phyloP scores from a whole-genome alignment of 2,329 filamentous ascomycete genomes.

The Xylaria sp. region DNA sequence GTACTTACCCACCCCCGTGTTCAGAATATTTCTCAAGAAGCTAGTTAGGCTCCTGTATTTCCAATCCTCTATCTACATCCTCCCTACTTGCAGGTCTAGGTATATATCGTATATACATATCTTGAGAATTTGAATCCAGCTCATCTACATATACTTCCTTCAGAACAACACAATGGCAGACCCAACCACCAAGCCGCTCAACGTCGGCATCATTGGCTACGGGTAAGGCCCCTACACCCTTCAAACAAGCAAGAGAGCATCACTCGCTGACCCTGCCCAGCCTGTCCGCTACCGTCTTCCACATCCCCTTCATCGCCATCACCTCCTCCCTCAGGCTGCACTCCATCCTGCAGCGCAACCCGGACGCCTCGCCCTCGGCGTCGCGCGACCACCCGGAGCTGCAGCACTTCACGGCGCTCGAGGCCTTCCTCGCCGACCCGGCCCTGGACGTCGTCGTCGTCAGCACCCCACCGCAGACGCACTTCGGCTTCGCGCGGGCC shows the following conservation, averaged over 20 bases:
- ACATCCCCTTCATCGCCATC: constrained; percentile 75
- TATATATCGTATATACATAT: too few relatives aligned
- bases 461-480: constrained; percentile 71
- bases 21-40: background rate
- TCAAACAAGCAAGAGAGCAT: constrained; percentile 2
- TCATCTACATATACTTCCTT: background rate
- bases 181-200: constrained; percentile 43
- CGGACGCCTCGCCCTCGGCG: constrained; percentile 66
- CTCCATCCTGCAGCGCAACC: constrained; percentile 75
- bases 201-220: constrained; percentile 56
- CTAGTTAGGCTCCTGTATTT: too few relatives aligned
- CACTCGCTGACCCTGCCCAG: constrained; percentile 37
- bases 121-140: background rate
- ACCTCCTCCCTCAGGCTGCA: constrained; percentile 69
- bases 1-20: background rate
- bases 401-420: constrained; percentile 65
- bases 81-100: background rate
- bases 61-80: background rate
- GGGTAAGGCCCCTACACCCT: constrained; percentile 42
- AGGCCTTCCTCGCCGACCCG: constrained; percentile 66
- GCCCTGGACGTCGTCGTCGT: constrained; percentile 71
- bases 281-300: constrained; percentile 75
- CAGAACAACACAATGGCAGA: constrained; percentile 16
- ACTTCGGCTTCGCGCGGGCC: constrained; percentile 66
- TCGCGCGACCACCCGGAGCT: constrained; percentile 67